Base-by-base conservation (phyloP, 768 basidiomycete species). In the Leccinum olivaceopallidum region DNA sequence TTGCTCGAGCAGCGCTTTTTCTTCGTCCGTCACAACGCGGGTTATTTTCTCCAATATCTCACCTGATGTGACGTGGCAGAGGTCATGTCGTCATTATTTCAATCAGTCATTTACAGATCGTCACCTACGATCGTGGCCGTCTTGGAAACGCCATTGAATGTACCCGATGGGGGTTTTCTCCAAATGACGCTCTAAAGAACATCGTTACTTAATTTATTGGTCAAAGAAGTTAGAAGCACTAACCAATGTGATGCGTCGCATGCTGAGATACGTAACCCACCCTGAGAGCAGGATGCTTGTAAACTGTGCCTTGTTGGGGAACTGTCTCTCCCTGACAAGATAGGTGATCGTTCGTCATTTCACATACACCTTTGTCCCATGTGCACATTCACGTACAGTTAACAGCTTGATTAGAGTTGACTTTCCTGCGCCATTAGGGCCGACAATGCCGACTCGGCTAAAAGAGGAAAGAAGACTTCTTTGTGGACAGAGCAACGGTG, bases 111-210 rank as follows among this genome's bases (percentile, higher is more conserved):
- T 18, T 58, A 14, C 10, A 62, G 26, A 51, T 71, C 44, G 62
- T 60, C 60, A 80, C 86, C 65, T 73, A 91, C 94, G 90, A 81
- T 98, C 95, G 76, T 96, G 91, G 53, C 95, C 96, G 75, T 97
- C 95, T 73, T 98, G 95, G 85, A 95, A 98, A 67, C 95, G 90
- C 95, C 95, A 98, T 78, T 97, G 94, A 68, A 98, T 97, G 71
- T 98, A 98, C 57, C 89, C 90, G 61, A 95, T 92, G 26, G 96
- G 93, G 5, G 95, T 96, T 79, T 98, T 97, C 77, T 96, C 94
- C 49, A 98, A 75, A 78, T 98, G 95, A 67, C 85, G 89, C 73
- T 96, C 93, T 90, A 72, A 62, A 24, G 37, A 58, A 60, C 53
- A 20, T 52, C 54, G 59, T 76, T 53, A 72, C 20, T 59, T 55